Evolutionary conservation across 2,329 filamentous ascomycete species (phyloP).

Genomic region (Cladosporium sp.): DNA sequence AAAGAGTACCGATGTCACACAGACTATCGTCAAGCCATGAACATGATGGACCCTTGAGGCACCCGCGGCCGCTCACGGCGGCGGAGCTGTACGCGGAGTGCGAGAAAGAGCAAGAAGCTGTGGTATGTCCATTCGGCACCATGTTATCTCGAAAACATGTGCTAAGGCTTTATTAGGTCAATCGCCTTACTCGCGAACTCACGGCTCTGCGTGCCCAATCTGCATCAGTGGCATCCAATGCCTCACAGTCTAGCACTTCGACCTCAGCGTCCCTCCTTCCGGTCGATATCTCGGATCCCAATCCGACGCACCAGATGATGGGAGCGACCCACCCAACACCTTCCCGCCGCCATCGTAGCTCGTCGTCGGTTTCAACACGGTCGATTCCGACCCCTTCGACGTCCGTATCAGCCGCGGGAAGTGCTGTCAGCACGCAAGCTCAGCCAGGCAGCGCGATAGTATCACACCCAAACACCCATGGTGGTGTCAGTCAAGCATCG

Average conservation of each 20-base stretch:
- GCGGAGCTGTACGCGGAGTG: slow-evolving; percentile 83
- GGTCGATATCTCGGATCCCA: slow-evolving; percentile 41
- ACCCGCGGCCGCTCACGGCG: slow-evolving; percentile 80
- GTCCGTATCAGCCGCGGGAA: slow-evolving; percentile 13
- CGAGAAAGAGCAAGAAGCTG: slow-evolving; percentile 91
- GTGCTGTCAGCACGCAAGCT: slow-evolving; percentile 16
- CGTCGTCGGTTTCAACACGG: slow-evolving; percentile 14
- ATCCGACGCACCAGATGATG: slow-evolving; percentile 39
- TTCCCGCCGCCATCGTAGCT: slow-evolving; percentile 44
- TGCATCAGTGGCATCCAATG: slow-evolving; percentile 55
- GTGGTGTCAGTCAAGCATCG: slow-evolving; percentile 30
- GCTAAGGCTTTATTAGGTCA: slow-evolving; percentile 56
- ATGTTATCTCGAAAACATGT: no score
- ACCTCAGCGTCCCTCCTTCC: slow-evolving; percentile 37
- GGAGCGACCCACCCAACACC: slow-evolving; percentile 46
- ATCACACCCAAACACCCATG: slow-evolving; percentile 14
- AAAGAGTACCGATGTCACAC: slow-evolving; percentile 7
- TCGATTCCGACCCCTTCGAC: slow-evolving; percentile 15
- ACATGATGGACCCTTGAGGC: slow-evolving; percentile 59
- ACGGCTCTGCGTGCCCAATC: slow-evolving; percentile 67
- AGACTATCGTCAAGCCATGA: slow-evolving; percentile 14
- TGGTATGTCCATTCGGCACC: slow-evolving; percentile 52
- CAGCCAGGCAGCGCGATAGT: slow-evolving; percentile 18
- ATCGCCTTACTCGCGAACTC: slow-evolving; percentile 85
- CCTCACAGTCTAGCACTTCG: slow-evolving; percentile 46